Percentiles rank a stretch among this genome's conserved stretches.
Conservation (phyloP, 352 stramenopile species). For the Pythium sp. region DNA sequence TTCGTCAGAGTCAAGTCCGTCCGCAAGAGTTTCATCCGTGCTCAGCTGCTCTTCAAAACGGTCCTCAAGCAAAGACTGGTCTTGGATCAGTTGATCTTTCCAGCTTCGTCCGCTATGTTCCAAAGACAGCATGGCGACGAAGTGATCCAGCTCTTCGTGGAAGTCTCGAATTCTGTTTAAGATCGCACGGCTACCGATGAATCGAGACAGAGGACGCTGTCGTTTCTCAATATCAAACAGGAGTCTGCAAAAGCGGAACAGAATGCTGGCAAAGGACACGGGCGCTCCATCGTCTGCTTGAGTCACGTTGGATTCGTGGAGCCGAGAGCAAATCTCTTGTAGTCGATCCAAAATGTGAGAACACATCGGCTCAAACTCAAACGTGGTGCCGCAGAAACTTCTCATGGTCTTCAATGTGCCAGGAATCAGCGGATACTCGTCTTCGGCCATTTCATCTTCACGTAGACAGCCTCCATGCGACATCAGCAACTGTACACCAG, state of each 20-base stretch:
- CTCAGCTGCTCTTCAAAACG: neutral
- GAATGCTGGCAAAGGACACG: neutral
- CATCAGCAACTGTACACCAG: neutral
- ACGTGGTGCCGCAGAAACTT: neutral
- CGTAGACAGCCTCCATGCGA: neutral
- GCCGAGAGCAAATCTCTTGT: neutral
- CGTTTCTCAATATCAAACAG: neutral
- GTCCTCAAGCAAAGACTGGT: neutral
- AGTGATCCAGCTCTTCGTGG: conserved; percentile 2
- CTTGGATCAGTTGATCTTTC: neutral
- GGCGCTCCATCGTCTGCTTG: neutral
- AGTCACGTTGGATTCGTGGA: neutral
- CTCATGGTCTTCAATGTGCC: neutral
- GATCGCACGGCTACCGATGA: neutral
- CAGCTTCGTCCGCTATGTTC: too few species aligned
- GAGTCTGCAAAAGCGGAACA: neutral
- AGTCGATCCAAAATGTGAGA: neutral
- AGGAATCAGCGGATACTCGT: neutral
- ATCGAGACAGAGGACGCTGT: neutral
- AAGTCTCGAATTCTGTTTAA: neutral
- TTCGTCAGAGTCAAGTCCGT: neutral
- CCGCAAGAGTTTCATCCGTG: neutral
- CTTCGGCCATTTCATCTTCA: neutral
- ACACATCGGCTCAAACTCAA: neutral
- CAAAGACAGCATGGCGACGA: neutral